Percentiles rank a stretch among this genome's conserved stretches.
phyloP scores from a whole-genome alignment of 805 yeast species.

The Yarrowia sp. region DNA sequence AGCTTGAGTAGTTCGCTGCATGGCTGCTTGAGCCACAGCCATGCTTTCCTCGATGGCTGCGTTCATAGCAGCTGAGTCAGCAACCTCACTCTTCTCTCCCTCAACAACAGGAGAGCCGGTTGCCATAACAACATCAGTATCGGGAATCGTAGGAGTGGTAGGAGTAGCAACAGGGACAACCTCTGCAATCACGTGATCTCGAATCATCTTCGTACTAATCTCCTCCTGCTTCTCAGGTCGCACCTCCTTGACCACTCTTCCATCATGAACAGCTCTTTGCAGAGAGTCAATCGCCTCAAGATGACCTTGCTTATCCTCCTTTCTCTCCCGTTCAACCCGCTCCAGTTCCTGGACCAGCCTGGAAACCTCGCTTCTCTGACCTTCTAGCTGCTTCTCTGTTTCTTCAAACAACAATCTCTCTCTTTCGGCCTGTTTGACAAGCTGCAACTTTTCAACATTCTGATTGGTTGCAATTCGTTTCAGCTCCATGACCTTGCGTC shows the following conservation, averaged over 20 bases:
- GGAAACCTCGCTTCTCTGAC: background rate
- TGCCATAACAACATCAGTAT: too few species aligned
- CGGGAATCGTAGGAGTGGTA: too few species aligned
- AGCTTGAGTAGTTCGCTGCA: background rate
- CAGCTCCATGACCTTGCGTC: slow-evolving; percentile 16
- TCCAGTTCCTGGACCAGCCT: slow-evolving; percentile 19
- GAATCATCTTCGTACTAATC: background rate
- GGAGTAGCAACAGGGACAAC: background rate
- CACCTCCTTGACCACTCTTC: background rate
- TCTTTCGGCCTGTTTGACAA: slow-evolving; percentile 1
- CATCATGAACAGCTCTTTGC: background rate
- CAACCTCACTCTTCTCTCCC: too few species aligned
- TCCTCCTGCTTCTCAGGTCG: background rate
- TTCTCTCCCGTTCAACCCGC: background rate
- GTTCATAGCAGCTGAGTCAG: too few species aligned
- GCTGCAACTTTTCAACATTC: slow-evolving; percentile 12
- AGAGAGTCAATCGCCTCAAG: background rate
- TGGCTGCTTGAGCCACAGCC: background rate
- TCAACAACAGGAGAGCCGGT: too few species aligned
- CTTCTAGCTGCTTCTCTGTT: slow-evolving; percentile 6
- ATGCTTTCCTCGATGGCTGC: too few species aligned
- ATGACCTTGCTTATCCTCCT: slow-evolving; percentile 4
- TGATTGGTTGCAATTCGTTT: slow-evolving; percentile 19
- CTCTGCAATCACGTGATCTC: background rate
- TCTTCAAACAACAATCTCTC: slow-evolving; percentile 14